Evolutionary conservation across 139 green algal species (phyloP).

Genomic region (Tetradesmus lagerheimii): DNA sequence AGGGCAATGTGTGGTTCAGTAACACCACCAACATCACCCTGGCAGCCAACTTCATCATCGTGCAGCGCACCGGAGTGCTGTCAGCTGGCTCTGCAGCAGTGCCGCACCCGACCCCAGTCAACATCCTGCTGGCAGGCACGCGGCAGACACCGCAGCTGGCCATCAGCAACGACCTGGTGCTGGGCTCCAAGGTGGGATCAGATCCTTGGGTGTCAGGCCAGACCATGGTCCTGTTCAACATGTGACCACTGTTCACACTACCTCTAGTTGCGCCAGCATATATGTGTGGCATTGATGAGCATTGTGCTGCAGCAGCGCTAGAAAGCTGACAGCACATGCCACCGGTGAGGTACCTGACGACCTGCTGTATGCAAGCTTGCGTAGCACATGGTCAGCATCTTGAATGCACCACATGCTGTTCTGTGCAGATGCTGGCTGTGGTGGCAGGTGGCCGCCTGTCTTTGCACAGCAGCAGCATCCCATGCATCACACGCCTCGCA

Average conservation of each 20-base stretch:
- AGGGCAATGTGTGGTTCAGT: slow-evolving; percentile 51
- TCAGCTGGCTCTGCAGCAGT: not conserved
- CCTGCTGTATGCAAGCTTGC: not conserved
- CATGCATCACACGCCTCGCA: slow-evolving; percentile 55
- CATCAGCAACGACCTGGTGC: slow-evolving; percentile 46
- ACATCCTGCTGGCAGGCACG: slow-evolving; percentile 3
- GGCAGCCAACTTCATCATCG: slow-evolving; percentile 42
- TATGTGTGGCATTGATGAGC: too few species aligned
- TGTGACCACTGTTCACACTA: not conserved
- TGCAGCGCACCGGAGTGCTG: slow-evolving; percentile 17
- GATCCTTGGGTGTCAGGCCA: too few species aligned
- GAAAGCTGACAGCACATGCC: not conserved
- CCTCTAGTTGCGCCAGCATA: too few species aligned
- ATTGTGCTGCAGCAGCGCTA: too few species aligned
- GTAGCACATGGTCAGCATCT: too few species aligned
- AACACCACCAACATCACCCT: slow-evolving; percentile 28
- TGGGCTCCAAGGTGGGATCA: slow-evolving; percentile 53
- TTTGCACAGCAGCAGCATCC: slow-evolving; percentile 55
- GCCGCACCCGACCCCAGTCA: slow-evolving; percentile 14
- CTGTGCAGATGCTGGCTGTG: slow-evolving; percentile 44
- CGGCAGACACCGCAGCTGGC: slow-evolving; percentile 47
- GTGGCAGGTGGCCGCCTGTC: slow-evolving; percentile 42
- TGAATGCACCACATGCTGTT: not conserved
- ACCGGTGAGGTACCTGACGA: too few species aligned
- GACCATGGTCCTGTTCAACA: too few species aligned